Percentiles rank a stretch among this genome's conserved stretches.
These are phyloP conservation scores for Colletotrichum gigasporum DNA, from an alignment of 2,329 filamentous ascomycete species.

Conservation along the genomic window DNA sequence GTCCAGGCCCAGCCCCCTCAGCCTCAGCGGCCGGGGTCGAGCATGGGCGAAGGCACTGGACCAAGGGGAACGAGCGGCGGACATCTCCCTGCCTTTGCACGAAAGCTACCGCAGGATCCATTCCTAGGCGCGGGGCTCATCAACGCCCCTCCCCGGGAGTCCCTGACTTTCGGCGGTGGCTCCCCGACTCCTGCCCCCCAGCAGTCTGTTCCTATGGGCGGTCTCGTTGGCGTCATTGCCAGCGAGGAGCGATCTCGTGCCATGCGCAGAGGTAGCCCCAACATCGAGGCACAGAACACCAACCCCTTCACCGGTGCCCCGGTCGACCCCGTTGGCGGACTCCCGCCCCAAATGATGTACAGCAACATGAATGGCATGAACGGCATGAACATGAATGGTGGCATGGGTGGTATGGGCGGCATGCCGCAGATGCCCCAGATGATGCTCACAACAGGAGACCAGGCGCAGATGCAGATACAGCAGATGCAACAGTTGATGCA, in stretches of 20 bases:
- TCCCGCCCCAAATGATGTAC: constrained; percentile 56
- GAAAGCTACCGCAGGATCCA: constrained; percentile 83
- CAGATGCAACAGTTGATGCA: constrained; percentile 91
- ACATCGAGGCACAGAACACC: constrained; percentile 62
- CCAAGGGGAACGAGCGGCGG: constrained; percentile 47
- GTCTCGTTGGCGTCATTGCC: constrained; percentile 88
- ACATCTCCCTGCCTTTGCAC: constrained; percentile 82
- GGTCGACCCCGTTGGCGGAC: constrained; percentile 60
- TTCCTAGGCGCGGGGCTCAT: constrained; percentile 84
- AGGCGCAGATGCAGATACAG: constrained; percentile 83
- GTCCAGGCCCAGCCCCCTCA: constrained; percentile 51
- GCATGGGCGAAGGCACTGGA: constrained; percentile 57
- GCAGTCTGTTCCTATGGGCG: constrained; percentile 69
- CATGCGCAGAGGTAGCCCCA: constrained; percentile 81
- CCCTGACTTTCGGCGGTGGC: constrained; percentile 74
- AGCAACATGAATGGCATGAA: constrained; percentile 36
- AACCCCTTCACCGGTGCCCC: constrained; percentile 46
- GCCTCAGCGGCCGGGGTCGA: constrained; percentile 64
- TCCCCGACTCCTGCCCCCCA: constrained; percentile 50
- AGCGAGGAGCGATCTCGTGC: constrained; percentile 83
- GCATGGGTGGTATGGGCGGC: constrained; percentile 37
- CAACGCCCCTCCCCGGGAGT: constrained; percentile 77
- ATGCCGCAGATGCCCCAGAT: constrained; percentile 48
- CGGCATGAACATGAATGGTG: constrained; percentile 15
- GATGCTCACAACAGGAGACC: constrained; percentile 69